Percentiles rank a stretch among this genome's conserved stretches.
Evolutionary conservation across 1,139 yeast species (phyloP).

Genomic region (Casaregolazyma suthepensis): DNA sequence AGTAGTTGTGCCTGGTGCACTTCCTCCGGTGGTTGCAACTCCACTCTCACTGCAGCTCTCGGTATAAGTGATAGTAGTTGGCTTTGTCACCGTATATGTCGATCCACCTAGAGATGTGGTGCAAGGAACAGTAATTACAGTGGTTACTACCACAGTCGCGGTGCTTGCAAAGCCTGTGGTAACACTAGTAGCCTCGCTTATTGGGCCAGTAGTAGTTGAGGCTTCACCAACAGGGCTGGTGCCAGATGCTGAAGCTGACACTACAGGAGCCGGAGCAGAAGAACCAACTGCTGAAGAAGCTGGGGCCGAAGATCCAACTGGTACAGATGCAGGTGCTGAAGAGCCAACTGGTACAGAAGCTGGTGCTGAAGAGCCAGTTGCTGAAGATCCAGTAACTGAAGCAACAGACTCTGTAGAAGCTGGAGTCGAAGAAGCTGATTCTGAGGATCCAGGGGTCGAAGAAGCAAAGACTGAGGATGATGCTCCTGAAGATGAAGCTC

Average conservation of each 20-base stretch:
- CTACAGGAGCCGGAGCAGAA: neutral
- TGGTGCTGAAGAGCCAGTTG: conserved; percentile 7
- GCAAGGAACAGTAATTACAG: neutral
- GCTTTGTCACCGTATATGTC: neutral
- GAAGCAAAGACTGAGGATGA: conserved; percentile 10
- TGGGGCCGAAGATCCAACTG: conserved; percentile 12
- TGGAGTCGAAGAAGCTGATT: conserved; percentile 12
- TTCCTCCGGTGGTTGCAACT: neutral
- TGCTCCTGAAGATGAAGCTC: conserved; percentile 7
- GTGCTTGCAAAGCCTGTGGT: conserved; percentile 1
- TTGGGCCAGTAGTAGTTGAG: neutral
- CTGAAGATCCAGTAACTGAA: conserved; percentile 7
- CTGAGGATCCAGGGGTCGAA: conserved; percentile 11
- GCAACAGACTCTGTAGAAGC: too few species aligned
- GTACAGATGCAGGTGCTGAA: conserved; percentile 12
- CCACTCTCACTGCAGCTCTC: neutral
- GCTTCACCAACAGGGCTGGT: conserved; percentile 6
- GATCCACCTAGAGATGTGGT: neutral
- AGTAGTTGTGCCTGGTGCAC: neutral
- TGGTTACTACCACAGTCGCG: neutral
- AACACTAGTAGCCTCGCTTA: conserved; percentile 3
- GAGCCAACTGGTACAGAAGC: conserved; percentile 13
- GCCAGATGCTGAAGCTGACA: conserved; percentile 9
- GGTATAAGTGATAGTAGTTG: neutral
- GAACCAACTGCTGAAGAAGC: conserved; percentile 10